Evolutionary conservation across 176 grass and related monocot genomes (phyloP).

Genomic region (Carex littledalei): DNA sequence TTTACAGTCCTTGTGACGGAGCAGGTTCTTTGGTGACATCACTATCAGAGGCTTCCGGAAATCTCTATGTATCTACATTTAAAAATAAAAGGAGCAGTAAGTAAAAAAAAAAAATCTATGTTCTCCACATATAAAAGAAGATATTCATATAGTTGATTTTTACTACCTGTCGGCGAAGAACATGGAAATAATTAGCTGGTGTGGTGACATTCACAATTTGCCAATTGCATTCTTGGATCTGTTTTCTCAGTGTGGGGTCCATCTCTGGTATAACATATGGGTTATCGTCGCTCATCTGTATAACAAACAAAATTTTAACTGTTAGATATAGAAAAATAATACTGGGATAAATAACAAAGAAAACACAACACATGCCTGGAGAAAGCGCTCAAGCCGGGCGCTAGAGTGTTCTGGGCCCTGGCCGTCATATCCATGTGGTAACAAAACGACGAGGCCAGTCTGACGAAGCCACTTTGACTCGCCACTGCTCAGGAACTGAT

Average conservation of each 20-base stretch:
- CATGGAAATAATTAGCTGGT: slow-evolving; percentile 96
- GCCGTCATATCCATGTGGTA: slow-evolving; percentile 93
- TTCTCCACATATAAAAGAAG: background rate
- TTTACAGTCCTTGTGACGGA: slow-evolving; percentile 94
- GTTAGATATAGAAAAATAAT: background rate
- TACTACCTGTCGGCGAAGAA: slow-evolving; percentile 74
- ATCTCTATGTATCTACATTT: slow-evolving; percentile 71
- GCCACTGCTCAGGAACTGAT: slow-evolving; percentile 92
- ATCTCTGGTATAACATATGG: slow-evolving; percentile 95
- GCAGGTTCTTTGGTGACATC: slow-evolving; percentile 79
- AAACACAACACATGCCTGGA: slow-evolving; percentile 54
- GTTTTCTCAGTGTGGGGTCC: slow-evolving; percentile 83
- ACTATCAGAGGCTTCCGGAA: slow-evolving; percentile 90
- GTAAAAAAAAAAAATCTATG: background rate
- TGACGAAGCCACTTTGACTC: slow-evolving; percentile 97
- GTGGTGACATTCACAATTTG: slow-evolving; percentile 95
- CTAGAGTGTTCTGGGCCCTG: slow-evolving; percentile 97
- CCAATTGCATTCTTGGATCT: slow-evolving; percentile 96
- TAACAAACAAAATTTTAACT: background rate
- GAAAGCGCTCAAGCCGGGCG: slow-evolving; percentile 77
- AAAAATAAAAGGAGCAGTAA: background rate
- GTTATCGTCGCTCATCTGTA: slow-evolving; percentile 94
- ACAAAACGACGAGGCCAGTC: slow-evolving; percentile 64
- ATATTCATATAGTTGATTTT: background rate
- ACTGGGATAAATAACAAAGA: background rate